Evolutionary conservation across 768 basidiomycete genomes (phyloP).

Genomic region (Lyophyllum semitale): DNA sequence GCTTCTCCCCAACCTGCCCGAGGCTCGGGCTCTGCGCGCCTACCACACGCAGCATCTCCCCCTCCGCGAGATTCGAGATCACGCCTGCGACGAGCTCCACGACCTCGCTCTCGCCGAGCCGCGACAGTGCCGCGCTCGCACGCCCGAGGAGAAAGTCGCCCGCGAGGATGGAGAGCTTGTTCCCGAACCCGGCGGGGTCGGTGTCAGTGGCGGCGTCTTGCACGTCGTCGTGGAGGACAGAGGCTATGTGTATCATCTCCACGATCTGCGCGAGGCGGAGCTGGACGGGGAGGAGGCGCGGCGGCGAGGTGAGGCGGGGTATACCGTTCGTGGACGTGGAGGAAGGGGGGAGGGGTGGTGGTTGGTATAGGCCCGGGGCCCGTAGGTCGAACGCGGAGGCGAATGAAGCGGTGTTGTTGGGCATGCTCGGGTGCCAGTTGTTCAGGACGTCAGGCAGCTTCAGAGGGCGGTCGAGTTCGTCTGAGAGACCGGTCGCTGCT

Average conservation of each 20-base stretch:
- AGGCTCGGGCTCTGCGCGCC: conserved; percentile 42
- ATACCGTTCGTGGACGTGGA: conserved; percentile 15
- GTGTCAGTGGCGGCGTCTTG: conserved; percentile 66
- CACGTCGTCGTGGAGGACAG: conserved; percentile 90
- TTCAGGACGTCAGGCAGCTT: conserved; percentile 79
- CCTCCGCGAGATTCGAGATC: conserved; percentile 95
- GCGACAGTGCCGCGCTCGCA: conserved; percentile 82
- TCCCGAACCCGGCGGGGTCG: conserved; percentile 71
- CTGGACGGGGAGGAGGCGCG: conserved; percentile 80
- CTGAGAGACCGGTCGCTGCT: conserved; percentile 49
- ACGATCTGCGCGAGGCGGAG: conserved; percentile 91
- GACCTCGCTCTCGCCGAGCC: conserved; percentile 85
- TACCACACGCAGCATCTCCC: conserved; percentile 85
- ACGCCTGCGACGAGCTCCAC: conserved; percentile 92
- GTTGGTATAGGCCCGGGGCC: conserved; percentile 34
- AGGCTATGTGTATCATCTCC: conserved; percentile 98
- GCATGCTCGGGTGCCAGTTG: conserved; percentile 90
- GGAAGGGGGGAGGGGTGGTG: conserved; percentile 32
- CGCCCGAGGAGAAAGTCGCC: conserved; percentile 96
- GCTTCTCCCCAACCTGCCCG: conserved; percentile 31
- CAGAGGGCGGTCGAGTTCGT: conserved; percentile 78
- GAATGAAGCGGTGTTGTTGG: conserved; percentile 75
- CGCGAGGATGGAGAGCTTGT: conserved; percentile 91
- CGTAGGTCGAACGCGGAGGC: conserved; percentile 54
- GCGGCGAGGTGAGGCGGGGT: conserved; percentile 29